Evolutionary conservation across 352 stramenopile genomes (phyloP).

Genomic region (Salisapilia sapeloensis): DNA sequence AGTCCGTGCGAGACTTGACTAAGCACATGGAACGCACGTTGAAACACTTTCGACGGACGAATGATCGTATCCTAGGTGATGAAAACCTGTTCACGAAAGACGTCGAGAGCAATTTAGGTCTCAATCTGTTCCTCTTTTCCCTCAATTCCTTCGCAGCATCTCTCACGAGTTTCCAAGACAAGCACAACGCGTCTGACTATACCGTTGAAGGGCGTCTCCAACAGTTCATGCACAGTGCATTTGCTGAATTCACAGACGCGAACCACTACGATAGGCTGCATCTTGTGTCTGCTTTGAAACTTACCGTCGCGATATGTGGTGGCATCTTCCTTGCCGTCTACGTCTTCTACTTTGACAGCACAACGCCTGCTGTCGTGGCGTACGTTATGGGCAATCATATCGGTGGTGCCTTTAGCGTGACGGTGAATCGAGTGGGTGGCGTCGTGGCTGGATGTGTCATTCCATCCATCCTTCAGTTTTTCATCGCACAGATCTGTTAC

Average conservation of each 20-base stretch:
- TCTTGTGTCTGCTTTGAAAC: conserved; percentile 40
- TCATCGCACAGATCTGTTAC: conserved; percentile 34
- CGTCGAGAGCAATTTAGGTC: conserved; percentile 42
- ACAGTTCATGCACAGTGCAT: conserved; percentile 27
- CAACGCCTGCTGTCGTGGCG: conserved; percentile 40
- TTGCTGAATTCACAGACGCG: conserved; percentile 7
- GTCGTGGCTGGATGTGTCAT: conserved; percentile 53
- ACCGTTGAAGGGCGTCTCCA: conserved; percentile 19
- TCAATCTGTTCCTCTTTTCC: conserved; percentile 75
- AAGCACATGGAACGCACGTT: conserved; percentile 4
- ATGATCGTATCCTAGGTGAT: conserved; percentile 2
- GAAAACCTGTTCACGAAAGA: conserved; percentile 7
- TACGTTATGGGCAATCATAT: conserved; percentile 56
- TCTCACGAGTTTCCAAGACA: conserved; percentile 41
- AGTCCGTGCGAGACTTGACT: not conserved
- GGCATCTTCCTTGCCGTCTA: conserved; percentile 46
- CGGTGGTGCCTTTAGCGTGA: conserved; percentile 48
- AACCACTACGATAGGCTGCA: conserved; percentile 22
- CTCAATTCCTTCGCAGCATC: conserved; percentile 52
- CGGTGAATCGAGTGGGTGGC: conserved; percentile 39
- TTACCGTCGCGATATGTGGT: conserved; percentile 38
- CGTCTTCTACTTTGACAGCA: conserved; percentile 53
- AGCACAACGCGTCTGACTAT: conserved; percentile 62
- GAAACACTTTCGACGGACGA: conserved; percentile 3
- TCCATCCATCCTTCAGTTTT: conserved; percentile 55